Percentiles rank a stretch among this genome's conserved stretches.
Evolutionary conservation across 768 basidiomycete species (phyloP).

Genomic region (Pleurotus eryngii): DNA sequence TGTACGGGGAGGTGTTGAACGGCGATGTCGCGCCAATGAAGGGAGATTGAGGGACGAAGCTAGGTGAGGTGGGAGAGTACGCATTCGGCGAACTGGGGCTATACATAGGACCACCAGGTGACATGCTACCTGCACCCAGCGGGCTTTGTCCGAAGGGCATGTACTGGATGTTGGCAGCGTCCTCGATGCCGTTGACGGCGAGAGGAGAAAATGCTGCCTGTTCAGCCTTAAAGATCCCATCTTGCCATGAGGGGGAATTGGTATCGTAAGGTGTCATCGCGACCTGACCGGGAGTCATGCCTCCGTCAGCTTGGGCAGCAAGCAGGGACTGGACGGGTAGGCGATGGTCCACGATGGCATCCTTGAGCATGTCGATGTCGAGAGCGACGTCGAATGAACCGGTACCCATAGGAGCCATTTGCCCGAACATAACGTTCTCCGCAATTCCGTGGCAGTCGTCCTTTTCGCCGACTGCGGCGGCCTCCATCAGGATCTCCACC

Average conservation of each 20-base stretch:
- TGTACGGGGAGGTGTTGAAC: conserved; percentile 76
- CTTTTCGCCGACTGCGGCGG: conserved; percentile 95
- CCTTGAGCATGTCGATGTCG: conserved; percentile 98
- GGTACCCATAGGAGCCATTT: conserved; percentile 99
- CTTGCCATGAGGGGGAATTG: conserved; percentile 83
- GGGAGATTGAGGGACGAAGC: conserved; percentile 80
- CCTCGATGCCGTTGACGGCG: conserved; percentile 82
- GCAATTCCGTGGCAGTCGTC: conserved; percentile 98
- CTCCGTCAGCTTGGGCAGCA: conserved; percentile 75
- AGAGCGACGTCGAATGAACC: conserved; percentile 94
- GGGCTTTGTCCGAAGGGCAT: conserved; percentile 87
- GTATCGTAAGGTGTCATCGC: conserved; percentile 97
- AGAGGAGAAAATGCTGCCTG: conserved; percentile 94
- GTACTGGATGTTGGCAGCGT: conserved; percentile 67
- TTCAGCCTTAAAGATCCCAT: conserved; percentile 75
- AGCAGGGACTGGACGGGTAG: conserved; percentile 82
- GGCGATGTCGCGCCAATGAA: conserved; percentile 82
- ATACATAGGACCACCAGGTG: conserved; percentile 83
- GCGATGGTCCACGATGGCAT: conserved; percentile 95
- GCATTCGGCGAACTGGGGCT: conserved; percentile 89
- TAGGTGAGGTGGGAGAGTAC: conserved; percentile 86
- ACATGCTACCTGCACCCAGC: conserved; percentile 80
- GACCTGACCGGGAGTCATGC: conserved; percentile 88
- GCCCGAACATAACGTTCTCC: conserved; percentile 99
- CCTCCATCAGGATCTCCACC: conserved; percentile 99